Evolutionary conservation across 371 early-diverging fungal genomes (phyloP).

Genomic region (Syncephalastrum contaminatum): DNA sequence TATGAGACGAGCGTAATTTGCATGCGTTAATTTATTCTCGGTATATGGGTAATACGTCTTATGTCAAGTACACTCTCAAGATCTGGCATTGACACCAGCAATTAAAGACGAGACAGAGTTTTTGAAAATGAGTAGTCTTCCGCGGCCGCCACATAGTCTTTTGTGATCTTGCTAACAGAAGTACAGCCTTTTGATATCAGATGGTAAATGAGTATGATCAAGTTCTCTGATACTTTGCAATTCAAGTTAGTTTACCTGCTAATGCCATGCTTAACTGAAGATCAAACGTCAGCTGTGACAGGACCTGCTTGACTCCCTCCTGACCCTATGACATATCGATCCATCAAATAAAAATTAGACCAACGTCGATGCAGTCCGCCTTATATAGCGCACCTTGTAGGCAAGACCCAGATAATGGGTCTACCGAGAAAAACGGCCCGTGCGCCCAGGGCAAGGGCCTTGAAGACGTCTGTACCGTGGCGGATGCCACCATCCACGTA

Average conservation of each 20-base stretch:
- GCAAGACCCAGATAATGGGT: constrained; percentile 57
- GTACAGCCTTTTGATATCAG: no score
- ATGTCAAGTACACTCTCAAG: no score
- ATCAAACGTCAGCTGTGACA: constrained; percentile 17
- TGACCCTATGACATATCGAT: constrained; percentile 6
- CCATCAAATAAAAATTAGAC: background rate
- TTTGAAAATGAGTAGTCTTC: constrained; percentile 2
- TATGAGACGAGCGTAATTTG: no score
- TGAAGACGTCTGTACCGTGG: constrained; percentile 62
- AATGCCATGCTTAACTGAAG: constrained; percentile 25
- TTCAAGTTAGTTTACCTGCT: constrained; percentile 11
- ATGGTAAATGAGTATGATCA: no score
- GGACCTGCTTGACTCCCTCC: constrained; percentile 19
- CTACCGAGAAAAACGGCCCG: constrained; percentile 68
- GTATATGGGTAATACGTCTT: no score
- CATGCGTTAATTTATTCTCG: no score
- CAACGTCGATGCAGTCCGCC: constrained; percentile 37
- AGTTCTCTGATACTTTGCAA: no score
- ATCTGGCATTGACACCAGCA: no score
- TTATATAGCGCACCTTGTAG: constrained; percentile 16
- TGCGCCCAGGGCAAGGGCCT: constrained; percentile 73
- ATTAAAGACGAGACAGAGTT: constrained; percentile 1
- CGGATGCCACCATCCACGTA: constrained; percentile 71
- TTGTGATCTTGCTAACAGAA: background rate
- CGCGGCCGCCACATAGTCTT: background rate